Evolutionary conservation across 805 yeast genomes (phyloP), one percentile per base, ranked within the genome.

Genomic region (Yarrowia divulgata): DNA sequence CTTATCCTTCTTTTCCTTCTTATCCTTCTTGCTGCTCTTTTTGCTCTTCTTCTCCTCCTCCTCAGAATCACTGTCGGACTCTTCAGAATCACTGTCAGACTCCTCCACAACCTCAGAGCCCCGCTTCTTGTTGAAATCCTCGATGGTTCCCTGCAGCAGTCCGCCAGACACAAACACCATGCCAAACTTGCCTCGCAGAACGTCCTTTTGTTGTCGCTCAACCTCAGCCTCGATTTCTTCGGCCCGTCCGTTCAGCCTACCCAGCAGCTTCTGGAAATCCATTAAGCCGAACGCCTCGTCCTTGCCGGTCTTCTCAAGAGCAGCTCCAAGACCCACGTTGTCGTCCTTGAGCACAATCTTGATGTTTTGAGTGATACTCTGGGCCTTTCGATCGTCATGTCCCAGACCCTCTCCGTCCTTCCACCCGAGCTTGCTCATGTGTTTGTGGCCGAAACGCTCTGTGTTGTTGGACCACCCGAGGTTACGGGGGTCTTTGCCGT

Each of bases 401-500:
- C 99, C 99, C 23, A 94, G 83, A 8, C 98, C 98, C 71, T 82
- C 81, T 19, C 99, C 99, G 1, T 97, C 97, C 67, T 82, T 84
- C 99, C 99, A 94, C 18, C 99, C 99, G 76, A 88, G 81, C 73
- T 86, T 88, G 71, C 87, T 87, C 70, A 94, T 78, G 78, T 93
- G 93, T 74, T 89, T 86, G 77, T 90, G 97, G 0, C 99, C 99
- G 75, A 94, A 94, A 66, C 97, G 80, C 4, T 70, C 71, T 32
- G 73, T 76, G 71, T 81, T 91, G 75, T 92, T 92, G 34, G 97
- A 89, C 99, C 99, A 94, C 71, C 87, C 85, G 0, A 97, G 93
- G 75, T 94, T 94, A 75, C 98, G 83, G 18, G 99, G 99, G 80
- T 94, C 99, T 45, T 84, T 79, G 12, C 98, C 98, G 77, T 93